Base-by-base conservation (phyloP, 331 rosid species). In the Pyrus hybrid region DNA sequence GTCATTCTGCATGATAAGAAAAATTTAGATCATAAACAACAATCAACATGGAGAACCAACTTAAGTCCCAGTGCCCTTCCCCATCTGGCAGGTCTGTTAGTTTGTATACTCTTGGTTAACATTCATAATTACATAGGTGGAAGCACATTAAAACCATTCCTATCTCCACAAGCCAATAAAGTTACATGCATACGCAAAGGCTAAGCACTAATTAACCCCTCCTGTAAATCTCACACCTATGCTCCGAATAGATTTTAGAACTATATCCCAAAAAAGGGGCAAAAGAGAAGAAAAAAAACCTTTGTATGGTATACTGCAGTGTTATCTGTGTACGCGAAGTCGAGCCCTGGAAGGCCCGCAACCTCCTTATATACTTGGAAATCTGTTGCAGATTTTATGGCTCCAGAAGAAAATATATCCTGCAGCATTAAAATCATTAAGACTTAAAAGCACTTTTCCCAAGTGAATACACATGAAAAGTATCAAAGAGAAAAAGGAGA, bases 241-340 rank as follows among this genome's bases (percentile, higher is more conserved):
- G n/a, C 13, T 9, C 32, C 2, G 21, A 17, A 72, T 1, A 16
- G 26, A 43, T 23, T 3, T 25, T 21, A 63, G 63, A 79, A 66
- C 75, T 61, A 29, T 63, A 7, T 23, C 37, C 32, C 13, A 63
- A 64, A 65, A 47, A 78, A 72, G 56, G 43, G 78, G 26, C 41
- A 75, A 79, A 77, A 80, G 73, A 76, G 35, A 77, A 80, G 67
- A 32, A 28, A 8, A 28, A 8, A 73, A 72, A 92, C 97, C 97
- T 94, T 94, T 26, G 99, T 92, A 81, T 94, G 99, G 86, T 94
- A 94, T 66, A 94, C 97, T 64, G 97, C 97, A 78, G 86, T 81
- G 28, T 87, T 88, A 80, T 94, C 97, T 5, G 86, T 23, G 72
- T 83, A 94, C 5, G 96, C 99, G 84, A 94, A 89, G 86, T 94